Evolutionary conservation across 2,329 filamentous ascomycete genomes (phyloP).

Genomic region (Aspergillus sp.): DNA sequence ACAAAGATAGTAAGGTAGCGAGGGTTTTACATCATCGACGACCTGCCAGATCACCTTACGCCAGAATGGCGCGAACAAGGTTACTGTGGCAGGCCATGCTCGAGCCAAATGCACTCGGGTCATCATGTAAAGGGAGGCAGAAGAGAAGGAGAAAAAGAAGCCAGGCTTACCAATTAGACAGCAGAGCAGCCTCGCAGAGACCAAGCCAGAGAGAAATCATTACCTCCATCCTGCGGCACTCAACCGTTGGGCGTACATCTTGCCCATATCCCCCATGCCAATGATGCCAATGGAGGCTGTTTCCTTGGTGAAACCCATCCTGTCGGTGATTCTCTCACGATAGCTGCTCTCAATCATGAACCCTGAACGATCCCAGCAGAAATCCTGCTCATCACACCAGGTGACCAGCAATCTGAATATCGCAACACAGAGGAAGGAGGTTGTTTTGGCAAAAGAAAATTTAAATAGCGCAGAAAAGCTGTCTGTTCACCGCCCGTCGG

Average conservation of each 20-base stretch:
- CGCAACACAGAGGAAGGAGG: background rate
- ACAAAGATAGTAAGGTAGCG: constrained; percentile 95
- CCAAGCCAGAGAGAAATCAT: constrained; percentile 14
- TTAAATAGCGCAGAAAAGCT: constrained; percentile 28
- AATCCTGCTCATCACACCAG: background rate
- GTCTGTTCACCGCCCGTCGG: constrained; percentile 28
- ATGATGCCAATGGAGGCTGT: constrained; percentile 86
- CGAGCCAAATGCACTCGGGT: constrained; percentile 99
- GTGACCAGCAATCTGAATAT: background rate
- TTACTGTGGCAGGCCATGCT: constrained; percentile 70
- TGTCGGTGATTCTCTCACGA: background rate
- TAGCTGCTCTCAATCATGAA: background rate
- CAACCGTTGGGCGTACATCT: constrained; percentile 90
- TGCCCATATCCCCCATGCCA: constrained; percentile 99
- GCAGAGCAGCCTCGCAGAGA: constrained; percentile 21
- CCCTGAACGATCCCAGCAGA: background rate
- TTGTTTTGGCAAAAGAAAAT: constrained; percentile 8
- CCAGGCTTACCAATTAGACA: constrained; percentile 22
- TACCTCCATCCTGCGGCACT: constrained; percentile 91
- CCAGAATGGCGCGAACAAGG: constrained; percentile 73
- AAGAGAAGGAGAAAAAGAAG: constrained; percentile 11
- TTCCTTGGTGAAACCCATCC: constrained; percentile 53
- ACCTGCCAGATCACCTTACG: constrained; percentile 56
- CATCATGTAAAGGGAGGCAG: constrained; percentile 66
- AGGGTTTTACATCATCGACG: constrained; percentile 98